Percentiles rank a stretch among this genome's conserved stretches.
Conservation (phyloP, 345 rosid species). For the Sonneratia caseolaris region DNA sequence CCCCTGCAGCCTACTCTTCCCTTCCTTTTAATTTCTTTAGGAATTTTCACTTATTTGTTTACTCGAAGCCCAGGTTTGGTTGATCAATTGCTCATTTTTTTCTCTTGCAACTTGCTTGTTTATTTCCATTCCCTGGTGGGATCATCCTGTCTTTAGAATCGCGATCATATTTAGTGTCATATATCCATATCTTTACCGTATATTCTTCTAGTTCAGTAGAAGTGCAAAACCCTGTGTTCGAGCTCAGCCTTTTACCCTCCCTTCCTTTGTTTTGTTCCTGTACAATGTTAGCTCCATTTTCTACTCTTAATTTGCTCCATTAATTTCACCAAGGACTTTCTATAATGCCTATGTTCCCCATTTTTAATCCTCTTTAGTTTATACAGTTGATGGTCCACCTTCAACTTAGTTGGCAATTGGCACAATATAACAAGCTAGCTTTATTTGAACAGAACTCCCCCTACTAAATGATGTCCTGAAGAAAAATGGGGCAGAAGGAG, state of each 20-base stretch:
- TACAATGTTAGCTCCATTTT: not conserved
- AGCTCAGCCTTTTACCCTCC: not conserved
- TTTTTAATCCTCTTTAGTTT: not conserved
- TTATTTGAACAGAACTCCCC: constrained; percentile 43
- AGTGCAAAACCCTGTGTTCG: not conserved
- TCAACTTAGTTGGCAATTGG: constrained; percentile 1
- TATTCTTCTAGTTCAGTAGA: not conserved
- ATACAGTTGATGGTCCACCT: not conserved
- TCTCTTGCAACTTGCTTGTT: too few relatives aligned
- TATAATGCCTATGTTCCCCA: not conserved
- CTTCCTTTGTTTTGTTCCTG: not conserved
- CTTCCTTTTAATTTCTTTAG: not conserved
- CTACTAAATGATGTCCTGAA: constrained; percentile 53
- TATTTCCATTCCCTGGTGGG: not conserved
- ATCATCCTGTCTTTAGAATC: not conserved
- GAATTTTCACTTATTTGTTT: not conserved
- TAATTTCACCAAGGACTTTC: not conserved
- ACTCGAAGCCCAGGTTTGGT: not conserved
- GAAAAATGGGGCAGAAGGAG: constrained; percentile 67
- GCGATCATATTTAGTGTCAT: not conserved
- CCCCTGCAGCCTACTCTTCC: not conserved
- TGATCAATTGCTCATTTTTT: not conserved
- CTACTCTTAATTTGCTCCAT: not conserved
- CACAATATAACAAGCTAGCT: not conserved
- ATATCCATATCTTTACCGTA: not conserved